A percentile compares a stretch with the other conserved stretches of the same genome.
Conservation (phyloP, 192 early-diverging fungal species). For the Coemansia sp. region DNA sequence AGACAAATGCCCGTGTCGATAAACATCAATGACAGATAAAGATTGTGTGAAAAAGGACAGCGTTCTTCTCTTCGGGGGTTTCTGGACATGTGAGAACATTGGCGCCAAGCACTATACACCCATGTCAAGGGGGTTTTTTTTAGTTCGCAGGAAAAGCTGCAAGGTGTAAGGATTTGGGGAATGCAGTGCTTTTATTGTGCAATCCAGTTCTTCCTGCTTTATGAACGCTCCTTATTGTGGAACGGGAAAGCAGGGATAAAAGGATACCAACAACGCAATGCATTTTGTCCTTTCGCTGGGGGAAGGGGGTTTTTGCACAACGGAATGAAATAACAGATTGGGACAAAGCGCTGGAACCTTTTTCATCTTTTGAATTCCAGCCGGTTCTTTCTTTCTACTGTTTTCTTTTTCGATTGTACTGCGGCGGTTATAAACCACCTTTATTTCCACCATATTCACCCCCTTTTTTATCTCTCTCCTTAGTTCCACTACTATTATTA, state of each 20-base stretch:
- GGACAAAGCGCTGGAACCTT: neutral
- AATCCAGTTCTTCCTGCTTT: neutral
- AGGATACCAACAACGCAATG: neutral
- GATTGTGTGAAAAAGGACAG: too few relatives aligned
- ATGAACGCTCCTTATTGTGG: neutral
- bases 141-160: too few relatives aligned
- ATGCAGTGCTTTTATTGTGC: too few relatives aligned
- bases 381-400: neutral
- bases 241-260: neutral
- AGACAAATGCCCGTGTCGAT: too few relatives aligned
- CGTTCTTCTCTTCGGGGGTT: too few relatives aligned
- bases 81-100: too few relatives aligned
- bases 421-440: neutral
- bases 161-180: too few relatives aligned
- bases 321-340: too few relatives aligned
- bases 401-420: neutral
- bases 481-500: constrained; percentile 8
- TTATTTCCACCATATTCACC: constrained; percentile 1
- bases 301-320: neutral
- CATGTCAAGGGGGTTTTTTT: too few relatives aligned
- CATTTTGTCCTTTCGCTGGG: neutral
- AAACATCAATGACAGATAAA: too few relatives aligned
- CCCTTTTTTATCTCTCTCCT: constrained; percentile 5
- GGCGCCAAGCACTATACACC: too few relatives aligned
- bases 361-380: neutral